Evolutionary conservation across 139 green algal species (phyloP).

Genomic region (Micractinium sp.): DNA sequence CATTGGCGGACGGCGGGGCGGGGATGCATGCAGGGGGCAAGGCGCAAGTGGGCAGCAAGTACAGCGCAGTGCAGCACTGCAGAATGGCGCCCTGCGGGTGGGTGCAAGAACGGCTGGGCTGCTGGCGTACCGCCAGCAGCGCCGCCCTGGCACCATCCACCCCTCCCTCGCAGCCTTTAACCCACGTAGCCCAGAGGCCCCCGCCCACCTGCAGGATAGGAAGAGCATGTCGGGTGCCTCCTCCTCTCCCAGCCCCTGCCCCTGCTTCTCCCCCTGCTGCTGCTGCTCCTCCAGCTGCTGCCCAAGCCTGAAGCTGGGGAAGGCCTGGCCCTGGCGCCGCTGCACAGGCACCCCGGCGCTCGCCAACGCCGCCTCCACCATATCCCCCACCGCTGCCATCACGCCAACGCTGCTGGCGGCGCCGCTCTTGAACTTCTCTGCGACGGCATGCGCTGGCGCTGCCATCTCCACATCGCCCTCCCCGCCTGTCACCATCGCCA

Average conservation of each 20-base stretch:
- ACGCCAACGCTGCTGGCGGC: background rate
- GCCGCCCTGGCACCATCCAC: no score
- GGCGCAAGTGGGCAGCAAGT: no score
- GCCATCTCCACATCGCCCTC: background rate
- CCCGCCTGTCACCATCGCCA: background rate
- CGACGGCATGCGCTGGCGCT: background rate
- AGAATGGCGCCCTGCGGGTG: background rate
- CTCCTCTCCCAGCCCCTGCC: background rate
- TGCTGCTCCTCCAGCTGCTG: background rate
- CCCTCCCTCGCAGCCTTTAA: no score
- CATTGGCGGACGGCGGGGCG: no score
- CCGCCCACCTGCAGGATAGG: background rate
- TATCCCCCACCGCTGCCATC: background rate
- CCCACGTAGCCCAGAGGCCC: no score
- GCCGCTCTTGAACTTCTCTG: no score
- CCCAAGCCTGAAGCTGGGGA: background rate
- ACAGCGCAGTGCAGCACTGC: background rate
- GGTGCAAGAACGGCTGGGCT: no score
- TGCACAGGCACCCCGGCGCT: background rate
- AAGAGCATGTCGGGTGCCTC: background rate
- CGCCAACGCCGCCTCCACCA: background rate
- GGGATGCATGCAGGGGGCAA: no score
- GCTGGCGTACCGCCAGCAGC: no score
- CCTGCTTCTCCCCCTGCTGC: background rate
- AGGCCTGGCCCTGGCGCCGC: background rate